Evolutionary conservation across 768 basidiomycete genomes (phyloP).

Genomic region (Kwoniella dendrophila): DNA sequence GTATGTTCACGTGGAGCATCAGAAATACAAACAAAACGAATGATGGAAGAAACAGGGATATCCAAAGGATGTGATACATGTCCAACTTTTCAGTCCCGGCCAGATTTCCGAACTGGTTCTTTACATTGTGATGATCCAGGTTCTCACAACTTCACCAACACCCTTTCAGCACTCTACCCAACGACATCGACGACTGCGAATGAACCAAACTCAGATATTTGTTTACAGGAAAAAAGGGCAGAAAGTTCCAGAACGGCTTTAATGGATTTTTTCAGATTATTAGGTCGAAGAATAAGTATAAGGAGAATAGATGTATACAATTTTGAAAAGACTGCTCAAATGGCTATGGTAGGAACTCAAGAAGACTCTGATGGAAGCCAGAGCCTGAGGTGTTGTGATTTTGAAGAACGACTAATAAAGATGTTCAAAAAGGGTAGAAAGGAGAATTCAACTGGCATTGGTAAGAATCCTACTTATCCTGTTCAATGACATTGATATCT

Average conservation of each 20-base stretch:
- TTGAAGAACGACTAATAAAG: background rate
- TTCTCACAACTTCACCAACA: too few relatives aligned
- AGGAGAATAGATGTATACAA: background rate
- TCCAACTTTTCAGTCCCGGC: too few relatives aligned
- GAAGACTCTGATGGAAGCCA: background rate
- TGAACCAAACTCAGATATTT: background rate
- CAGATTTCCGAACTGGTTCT: too few relatives aligned
- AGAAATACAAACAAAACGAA: background rate
- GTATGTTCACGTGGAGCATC: too few relatives aligned
- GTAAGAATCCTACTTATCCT: too few relatives aligned
- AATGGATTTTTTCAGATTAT: background rate
- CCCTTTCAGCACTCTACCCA: background rate
- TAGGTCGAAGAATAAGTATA: background rate
- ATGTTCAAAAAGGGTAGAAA: background rate
- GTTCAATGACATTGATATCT: too few relatives aligned
- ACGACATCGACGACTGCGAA: background rate
- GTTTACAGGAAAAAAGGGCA: background rate
- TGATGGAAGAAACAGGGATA: background rate
- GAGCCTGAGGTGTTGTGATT: background rate
- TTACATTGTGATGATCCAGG: too few relatives aligned
- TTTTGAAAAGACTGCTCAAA: background rate
- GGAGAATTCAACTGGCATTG: background rate
- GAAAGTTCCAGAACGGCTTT: background rate
- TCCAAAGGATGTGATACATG: too few relatives aligned
- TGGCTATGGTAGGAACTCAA: background rate